Evolutionary conservation across 2,329 filamentous ascomycete species (phyloP).

Genomic region (Fusarium dlaminii): DNA sequence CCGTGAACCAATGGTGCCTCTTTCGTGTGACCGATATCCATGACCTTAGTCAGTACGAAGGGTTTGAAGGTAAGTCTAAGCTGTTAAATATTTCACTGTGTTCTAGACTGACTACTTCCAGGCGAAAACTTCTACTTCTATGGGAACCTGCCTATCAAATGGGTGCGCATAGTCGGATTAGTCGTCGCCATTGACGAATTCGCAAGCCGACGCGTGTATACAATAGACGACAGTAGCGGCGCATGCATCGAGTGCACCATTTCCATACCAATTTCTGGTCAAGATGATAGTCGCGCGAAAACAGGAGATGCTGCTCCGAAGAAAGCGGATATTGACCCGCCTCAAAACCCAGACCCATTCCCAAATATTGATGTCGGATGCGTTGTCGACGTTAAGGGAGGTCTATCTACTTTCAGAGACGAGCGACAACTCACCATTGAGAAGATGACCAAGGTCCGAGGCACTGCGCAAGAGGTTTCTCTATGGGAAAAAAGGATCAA

Average conservation of each 20-base stretch:
- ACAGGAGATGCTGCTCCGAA: constrained; percentile 1
- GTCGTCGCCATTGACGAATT: constrained; percentile 71
- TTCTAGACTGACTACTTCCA: constrained; percentile 24
- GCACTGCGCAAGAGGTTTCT: constrained; percentile 65
- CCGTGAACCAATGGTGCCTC: constrained; percentile 68
- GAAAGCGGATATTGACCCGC: background rate
- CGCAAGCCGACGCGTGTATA: constrained; percentile 58
- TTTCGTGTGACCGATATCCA: constrained; percentile 62
- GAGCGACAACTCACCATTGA: constrained; percentile 63
- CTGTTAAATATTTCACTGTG: background rate
- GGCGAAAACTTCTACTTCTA: constrained; percentile 71
- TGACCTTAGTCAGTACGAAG: constrained; percentile 56
- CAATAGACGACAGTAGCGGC: constrained; percentile 73
- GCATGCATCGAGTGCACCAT: constrained; percentile 60
- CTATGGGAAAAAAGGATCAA: constrained; percentile 66
- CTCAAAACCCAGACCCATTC: constrained; percentile 20
- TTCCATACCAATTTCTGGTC: constrained; percentile 5
- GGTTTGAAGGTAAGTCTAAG: constrained; percentile 60
- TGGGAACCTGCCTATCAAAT: constrained; percentile 79
- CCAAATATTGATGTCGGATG: constrained; percentile 59
- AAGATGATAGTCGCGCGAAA: background rate
- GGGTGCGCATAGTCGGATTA: constrained; percentile 75
- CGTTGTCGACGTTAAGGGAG: constrained; percentile 67
- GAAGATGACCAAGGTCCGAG: constrained; percentile 57
- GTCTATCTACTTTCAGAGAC: constrained; percentile 57